phyloP scores from a whole-genome alignment of 306 rosid genomes.

The Medicago truncatula region MtrunA17r5.0-ANR NC_053042.1:6838501-6839000 shows the following conservation, averaged over 20 bases:
- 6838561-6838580: conserved; percentile 97
- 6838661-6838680: conserved; percentile 24
- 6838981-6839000: background rate
- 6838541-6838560: conserved; percentile 99
- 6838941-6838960: background rate
- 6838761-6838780: background rate
- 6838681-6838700: conserved; percentile 18
- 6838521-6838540: conserved; percentile 93
- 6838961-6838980: background rate
- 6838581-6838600: conserved; percentile 97
- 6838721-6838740: conserved; percentile 14
- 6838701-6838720: conserved; percentile 1
- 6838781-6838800: no score
- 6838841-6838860: background rate
- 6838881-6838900: conserved; percentile 17
- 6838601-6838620: conserved; percentile 73
- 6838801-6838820: background rate
- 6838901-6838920: background rate
- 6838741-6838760: background rate
- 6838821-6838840: background rate
- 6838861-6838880: background rate
- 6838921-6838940: conserved; percentile 8
- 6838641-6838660: conserved; percentile 43
- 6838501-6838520: conserved; percentile 98
- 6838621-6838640: conserved; percentile 71